Conservation (phyloP, 192 early-diverging fungal species). For the Coemansia guatemalensis region DNA sequence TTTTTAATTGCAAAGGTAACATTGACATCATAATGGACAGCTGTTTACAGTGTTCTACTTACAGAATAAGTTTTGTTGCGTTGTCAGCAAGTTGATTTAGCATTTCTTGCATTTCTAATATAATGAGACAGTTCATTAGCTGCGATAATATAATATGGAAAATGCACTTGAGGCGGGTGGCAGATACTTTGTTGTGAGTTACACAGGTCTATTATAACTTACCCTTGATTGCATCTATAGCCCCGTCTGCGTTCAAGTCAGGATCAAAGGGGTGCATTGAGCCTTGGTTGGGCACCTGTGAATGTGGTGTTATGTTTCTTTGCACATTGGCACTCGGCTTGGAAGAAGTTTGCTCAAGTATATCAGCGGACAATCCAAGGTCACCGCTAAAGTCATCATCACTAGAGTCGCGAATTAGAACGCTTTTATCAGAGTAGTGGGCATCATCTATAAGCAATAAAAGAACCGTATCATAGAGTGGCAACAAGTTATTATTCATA, state of each 20-base stretch:
- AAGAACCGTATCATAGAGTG: no score
- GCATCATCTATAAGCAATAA: no score
- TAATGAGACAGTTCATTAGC: no score
- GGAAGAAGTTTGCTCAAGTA: not conserved
- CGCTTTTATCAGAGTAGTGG: slow-evolving; percentile 9
- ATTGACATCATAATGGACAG: not conserved
- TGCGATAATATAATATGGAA: not conserved
- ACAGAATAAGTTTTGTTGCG: slow-evolving; percentile 11
- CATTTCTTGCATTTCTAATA: slow-evolving; percentile 12
- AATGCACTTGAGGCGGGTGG: no score
- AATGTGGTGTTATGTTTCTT: not conserved
- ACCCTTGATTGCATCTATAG: slow-evolving; percentile 26
- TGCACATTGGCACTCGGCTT: not conserved
- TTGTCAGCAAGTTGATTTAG: slow-evolving; percentile 8
- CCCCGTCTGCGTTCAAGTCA: slow-evolving; percentile 10
- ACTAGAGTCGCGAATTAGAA: slow-evolving; percentile 31
- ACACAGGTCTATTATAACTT: not conserved
- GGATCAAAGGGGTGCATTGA: slow-evolving; percentile 16
- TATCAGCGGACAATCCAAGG: slow-evolving; percentile 21
- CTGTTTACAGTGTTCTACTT: not conserved
- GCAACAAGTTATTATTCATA: no score
- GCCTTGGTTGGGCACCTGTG: not conserved
- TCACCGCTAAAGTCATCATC: slow-evolving; percentile 20
- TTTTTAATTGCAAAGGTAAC: not conserved
- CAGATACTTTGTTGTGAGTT: no score